Evolutionary conservation across 495 filamentous ascomycete genomes (phyloP), one percentile per base, ranked within the genome.

Genomic region (Aspergillus mulundensis): DNA sequence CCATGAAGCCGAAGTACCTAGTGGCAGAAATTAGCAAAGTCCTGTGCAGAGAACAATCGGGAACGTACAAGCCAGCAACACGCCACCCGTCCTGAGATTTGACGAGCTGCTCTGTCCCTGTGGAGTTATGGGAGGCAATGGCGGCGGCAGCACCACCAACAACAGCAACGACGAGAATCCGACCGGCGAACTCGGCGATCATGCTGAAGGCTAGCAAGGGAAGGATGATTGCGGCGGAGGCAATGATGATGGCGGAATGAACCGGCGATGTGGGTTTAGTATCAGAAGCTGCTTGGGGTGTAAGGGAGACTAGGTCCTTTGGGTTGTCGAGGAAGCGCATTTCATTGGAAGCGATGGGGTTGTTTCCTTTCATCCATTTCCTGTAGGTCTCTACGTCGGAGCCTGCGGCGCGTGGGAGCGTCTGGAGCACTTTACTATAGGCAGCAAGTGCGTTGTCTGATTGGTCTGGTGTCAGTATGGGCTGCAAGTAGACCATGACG

Each of bases 401-500:
- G 6, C 76, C 59, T 0, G 72, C 72, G 7, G 89, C 85, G 10
- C 73, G 64, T 0, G 79, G 69, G 18, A 90, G 74, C 23, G 70
- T 73, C 47, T 83, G 74, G 5, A 78, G 76, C 23, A 86, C 74
- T 65, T 77, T 80, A 65, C 82, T 80, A 60, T 86, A 93, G 14
- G 87, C 84, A 20, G 82, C 74, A 43, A 95, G 77, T 10, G 87
- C 82, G 51, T 84, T 83, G 57, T 90, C 87, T 92, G 28, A 30
- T n/a, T 36, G 20, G 38, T 7, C 23, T 39, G 25, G 10, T 24
- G 8, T 56, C 39, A 44, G 46, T 7, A 52, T 59, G 36, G 3
- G 8, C 7, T 47, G 15, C 10, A 6, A 0, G 3, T 11, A n/a
- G 20, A 28, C 18, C 34, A 25, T 8, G 12, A 11, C 15, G n/a